Conservation (phyloP, 345 rosid species). For the Capsella bursapastoris region DNA sequence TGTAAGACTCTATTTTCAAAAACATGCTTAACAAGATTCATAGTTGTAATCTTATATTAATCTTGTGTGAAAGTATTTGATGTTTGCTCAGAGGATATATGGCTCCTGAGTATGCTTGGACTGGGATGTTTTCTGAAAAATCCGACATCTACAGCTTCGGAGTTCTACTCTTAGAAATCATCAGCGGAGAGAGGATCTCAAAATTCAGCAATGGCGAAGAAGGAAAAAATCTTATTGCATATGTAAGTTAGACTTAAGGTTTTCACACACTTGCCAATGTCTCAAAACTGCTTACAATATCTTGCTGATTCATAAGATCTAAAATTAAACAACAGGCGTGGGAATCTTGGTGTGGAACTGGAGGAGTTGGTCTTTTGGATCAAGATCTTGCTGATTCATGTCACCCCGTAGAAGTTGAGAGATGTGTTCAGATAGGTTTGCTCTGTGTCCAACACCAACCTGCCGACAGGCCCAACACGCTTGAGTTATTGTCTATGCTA, state of each 20-base stretch:
- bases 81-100: conserved; percentile 43
- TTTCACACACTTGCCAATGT: neutral
- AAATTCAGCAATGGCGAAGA: conserved; percentile 18
- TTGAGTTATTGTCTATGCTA: conserved; percentile 25
- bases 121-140: conserved; percentile 54
- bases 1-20: neutral
- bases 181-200: conserved; percentile 35
- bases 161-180: conserved; percentile 44
- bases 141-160: conserved; percentile 56
- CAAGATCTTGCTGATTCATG: conserved; percentile 9
- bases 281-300: neutral
- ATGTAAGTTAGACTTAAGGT: conserved; percentile 27
- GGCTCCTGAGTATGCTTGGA: conserved; percentile 58
- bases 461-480: conserved; percentile 22
- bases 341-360: conserved; percentile 30
- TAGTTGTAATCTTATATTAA: neutral
- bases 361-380: conserved; percentile 28
- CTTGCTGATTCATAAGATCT: neutral
- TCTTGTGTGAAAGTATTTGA: neutral
- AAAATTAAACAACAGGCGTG: conserved; percentile 15
- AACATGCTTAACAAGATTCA: neutral
- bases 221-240: conserved; percentile 28
- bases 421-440: conserved; percentile 36
- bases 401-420: neutral
- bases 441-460: conserved; percentile 30